These are phyloP conservation scores for Kwoniella sp. DNA, from an alignment of 768 basidiomycete genomes.

Conservation along the genomic window DNA sequence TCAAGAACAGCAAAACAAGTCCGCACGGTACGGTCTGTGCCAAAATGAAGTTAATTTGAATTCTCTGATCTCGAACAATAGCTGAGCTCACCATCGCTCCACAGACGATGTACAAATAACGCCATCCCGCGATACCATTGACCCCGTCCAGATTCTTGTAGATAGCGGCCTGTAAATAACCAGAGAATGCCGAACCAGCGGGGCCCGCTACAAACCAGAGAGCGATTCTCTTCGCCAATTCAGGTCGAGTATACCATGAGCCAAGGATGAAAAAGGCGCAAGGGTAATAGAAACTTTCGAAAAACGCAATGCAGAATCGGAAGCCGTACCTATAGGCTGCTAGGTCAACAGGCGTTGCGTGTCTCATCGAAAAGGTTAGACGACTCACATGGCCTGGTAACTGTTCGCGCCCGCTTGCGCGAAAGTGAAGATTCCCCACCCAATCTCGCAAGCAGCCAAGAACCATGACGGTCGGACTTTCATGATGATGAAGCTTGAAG, in stretches of 20 bases:
- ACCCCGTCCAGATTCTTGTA: conserved; percentile 26
- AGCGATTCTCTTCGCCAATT: conserved; percentile 24
- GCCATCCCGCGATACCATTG: conserved; percentile 30
- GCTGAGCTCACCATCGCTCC: conserved; percentile 23
- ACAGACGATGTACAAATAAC: conserved; percentile 32
- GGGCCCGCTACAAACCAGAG: conserved; percentile 27
- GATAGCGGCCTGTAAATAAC: conserved; percentile 28
- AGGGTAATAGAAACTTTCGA: conserved; percentile 21
- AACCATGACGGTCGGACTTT: conserved; percentile 25
- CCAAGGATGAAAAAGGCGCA: conserved; percentile 17
- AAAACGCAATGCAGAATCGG: conserved; percentile 23
- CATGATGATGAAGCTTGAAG: conserved; percentile 25
- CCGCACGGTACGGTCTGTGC: conserved; percentile 27
- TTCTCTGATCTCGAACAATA: neutral
- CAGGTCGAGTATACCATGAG: conserved; percentile 22
- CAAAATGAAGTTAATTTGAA: neutral
- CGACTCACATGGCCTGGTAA: conserved; percentile 25
- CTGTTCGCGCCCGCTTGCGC: conserved; percentile 30
- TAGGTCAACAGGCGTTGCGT: neutral
- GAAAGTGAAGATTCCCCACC: conserved; percentile 34
- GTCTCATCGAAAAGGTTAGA: neutral
- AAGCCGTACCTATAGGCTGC: conserved; percentile 24
- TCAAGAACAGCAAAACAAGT: conserved; percentile 22
- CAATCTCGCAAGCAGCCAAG: conserved; percentile 28
- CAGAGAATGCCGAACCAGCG: conserved; percentile 23